Percentiles rank a stretch among this genome's conserved stretches.
Conservation (phyloP, 129 eudicot species). For the Solidago caesia region DNA sequence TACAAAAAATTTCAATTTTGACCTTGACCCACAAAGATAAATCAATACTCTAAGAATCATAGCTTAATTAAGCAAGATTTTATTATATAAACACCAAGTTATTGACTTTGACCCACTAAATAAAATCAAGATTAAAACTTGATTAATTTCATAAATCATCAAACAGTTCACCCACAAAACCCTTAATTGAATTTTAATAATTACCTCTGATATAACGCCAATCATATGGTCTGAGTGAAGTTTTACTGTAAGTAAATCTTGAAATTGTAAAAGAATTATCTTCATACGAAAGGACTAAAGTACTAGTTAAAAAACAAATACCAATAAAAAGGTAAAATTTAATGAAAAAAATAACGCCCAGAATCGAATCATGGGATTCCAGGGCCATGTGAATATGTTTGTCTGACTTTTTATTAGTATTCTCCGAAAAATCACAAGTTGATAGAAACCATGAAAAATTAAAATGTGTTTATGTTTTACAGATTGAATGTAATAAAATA, state of each 20-base stretch:
- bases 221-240: constrained; percentile 65
- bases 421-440: neutral
- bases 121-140: constrained; percentile 7
- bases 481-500: no score
- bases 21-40: neutral
- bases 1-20: constrained; percentile 1
- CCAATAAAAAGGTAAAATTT: constrained; percentile 24
- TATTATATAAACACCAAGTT: neutral
- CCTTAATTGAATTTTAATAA: neutral
- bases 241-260: constrained; percentile 62
- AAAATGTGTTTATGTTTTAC: no score
- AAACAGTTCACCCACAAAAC: constrained; percentile 8
- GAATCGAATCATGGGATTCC: constrained; percentile 30
- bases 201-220: constrained; percentile 94
- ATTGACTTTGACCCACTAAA: constrained; percentile 9
- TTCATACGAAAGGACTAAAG: constrained; percentile 20
- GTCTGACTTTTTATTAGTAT: neutral
- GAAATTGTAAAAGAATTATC: constrained; percentile 59
- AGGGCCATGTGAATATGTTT: constrained; percentile 17
- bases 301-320: neutral
- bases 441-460: neutral
- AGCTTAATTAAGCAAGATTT: constrained; percentile 5
- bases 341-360: constrained; percentile 38
- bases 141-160: neutral
- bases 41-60: neutral